Evolutionary conservation across 129 eudicot genomes (phyloP).

Genomic region (Apium graveolens): DNA sequence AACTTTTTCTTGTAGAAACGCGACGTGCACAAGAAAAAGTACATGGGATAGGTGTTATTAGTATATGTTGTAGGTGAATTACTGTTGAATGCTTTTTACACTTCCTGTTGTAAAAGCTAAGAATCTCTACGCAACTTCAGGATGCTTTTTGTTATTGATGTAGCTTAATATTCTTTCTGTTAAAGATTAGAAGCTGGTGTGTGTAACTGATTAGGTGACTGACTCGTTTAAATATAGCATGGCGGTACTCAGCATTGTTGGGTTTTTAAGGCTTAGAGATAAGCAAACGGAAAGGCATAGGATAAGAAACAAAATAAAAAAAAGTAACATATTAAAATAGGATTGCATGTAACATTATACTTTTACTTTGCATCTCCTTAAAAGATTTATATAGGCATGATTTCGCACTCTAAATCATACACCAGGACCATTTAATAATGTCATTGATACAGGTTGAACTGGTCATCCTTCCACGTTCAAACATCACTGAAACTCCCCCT

Average conservation of each 20-base stretch:
- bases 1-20: not conserved
- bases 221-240: not conserved
- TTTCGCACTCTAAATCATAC: not conserved
- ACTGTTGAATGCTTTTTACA: no score
- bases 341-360: not conserved
- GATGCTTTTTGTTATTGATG: not conserved
- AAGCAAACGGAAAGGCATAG: no score
- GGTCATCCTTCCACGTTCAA: constrained; percentile 94
- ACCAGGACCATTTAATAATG: not conserved
- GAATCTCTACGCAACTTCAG: not conserved
- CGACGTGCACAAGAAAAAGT: not conserved
- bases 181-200: not conserved
- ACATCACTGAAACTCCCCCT: constrained; percentile 76
- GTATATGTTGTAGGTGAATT: not conserved
- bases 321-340: no score
- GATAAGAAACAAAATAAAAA: no score
- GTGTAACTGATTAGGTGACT: not conserved
- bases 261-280: no score
- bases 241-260: not conserved
- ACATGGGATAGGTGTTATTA: not conserved
- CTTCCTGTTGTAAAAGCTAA: not conserved
- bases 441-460: constrained; percentile 66
- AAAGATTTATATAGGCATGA: not conserved
- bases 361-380: not conserved
- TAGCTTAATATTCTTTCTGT: not conserved